phyloP scores from a whole-genome alignment of 2,329 filamentous ascomycete genomes.

The Talaromyces sp. region DNA sequence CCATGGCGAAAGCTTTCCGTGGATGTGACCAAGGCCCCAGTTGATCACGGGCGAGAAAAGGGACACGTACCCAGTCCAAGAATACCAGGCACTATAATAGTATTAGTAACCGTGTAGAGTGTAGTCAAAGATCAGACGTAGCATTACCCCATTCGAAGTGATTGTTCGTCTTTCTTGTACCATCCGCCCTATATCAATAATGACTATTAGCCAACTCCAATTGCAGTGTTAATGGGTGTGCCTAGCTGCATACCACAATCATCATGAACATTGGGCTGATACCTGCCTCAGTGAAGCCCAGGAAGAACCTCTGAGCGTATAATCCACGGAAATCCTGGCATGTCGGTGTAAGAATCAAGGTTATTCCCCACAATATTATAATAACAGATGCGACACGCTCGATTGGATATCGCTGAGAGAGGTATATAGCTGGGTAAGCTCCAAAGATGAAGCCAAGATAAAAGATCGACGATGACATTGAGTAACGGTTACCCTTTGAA shows the following conservation, averaged over 20 bases:
- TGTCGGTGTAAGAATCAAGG: not conserved
- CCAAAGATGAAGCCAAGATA: conserved; percentile 10
- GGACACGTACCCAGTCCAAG: conserved; percentile 11
- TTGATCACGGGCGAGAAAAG: conserved; percentile 8
- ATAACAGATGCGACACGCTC: not conserved
- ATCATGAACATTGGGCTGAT: conserved; percentile 16
- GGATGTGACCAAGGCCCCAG: conserved; percentile 9
- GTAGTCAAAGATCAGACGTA: not conserved
- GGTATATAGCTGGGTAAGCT: not conserved
- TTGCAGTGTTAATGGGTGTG: not conserved
- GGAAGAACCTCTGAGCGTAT: conserved; percentile 13
- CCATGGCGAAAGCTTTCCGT: not conserved
- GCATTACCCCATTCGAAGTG: conserved; percentile 5
- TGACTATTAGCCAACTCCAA: not conserved
- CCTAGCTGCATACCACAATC: not conserved
- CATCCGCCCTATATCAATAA: conserved; percentile 2
- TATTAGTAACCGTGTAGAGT: not conserved
- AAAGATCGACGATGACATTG: conserved; percentile 1
- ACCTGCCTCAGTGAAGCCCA: conserved; percentile 6
- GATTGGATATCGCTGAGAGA: conserved; percentile 7
- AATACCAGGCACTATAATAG: not conserved
- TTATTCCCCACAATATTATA: not conserved
- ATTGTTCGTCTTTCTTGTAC: conserved; percentile 14
- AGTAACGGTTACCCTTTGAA: not conserved
- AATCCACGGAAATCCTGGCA: conserved; percentile 4